Percentiles rank a stretch among this genome's conserved stretches.
Evolutionary conservation across 2,329 filamentous ascomycete genomes (phyloP).

Genomic region (Xylariomycetidae sp.): DNA sequence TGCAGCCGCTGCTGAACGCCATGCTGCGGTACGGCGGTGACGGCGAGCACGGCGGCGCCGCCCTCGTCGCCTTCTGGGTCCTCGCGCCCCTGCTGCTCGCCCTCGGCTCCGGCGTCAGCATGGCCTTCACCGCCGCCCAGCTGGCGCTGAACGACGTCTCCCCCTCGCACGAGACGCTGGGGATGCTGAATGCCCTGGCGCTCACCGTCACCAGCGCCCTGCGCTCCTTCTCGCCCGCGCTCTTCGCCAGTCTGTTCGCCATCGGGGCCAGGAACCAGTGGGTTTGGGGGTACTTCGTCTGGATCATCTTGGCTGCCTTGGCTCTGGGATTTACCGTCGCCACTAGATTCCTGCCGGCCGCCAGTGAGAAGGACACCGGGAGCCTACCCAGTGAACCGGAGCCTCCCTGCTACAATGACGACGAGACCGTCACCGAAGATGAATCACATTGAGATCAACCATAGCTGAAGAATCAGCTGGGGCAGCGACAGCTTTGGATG

Average conservation of each 20-base stretch:
- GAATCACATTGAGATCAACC: too few species aligned
- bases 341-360: constrained; percentile 28
- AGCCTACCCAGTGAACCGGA: too few species aligned
- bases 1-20: constrained; percentile 47
- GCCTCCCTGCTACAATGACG: too few species aligned
- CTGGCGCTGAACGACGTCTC: constrained; percentile 69
- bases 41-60: constrained; percentile 29
- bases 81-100: constrained; percentile 36
- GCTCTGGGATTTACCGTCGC: constrained; percentile 27
- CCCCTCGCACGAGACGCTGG: constrained; percentile 57
- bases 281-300: constrained; percentile 59
- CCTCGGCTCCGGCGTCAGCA: constrained; percentile 58
- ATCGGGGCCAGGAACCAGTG: constrained; percentile 57
- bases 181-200: constrained; percentile 64
- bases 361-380: constrained; percentile 24
- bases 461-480: too few species aligned
- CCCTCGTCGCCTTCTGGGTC: constrained; percentile 51
- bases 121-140: constrained; percentile 67
- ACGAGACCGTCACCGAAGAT: too few species aligned
- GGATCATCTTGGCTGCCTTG: constrained; percentile 48
- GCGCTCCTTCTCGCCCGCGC: constrained; percentile 59
- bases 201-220: constrained; percentile 57
- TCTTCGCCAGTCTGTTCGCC: constrained; percentile 64
- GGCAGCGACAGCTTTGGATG: too few species aligned
- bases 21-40: too few species aligned